phyloP scores from a whole-genome alignment of 805 yeast species.

The Pichia deserticola region DNA sequence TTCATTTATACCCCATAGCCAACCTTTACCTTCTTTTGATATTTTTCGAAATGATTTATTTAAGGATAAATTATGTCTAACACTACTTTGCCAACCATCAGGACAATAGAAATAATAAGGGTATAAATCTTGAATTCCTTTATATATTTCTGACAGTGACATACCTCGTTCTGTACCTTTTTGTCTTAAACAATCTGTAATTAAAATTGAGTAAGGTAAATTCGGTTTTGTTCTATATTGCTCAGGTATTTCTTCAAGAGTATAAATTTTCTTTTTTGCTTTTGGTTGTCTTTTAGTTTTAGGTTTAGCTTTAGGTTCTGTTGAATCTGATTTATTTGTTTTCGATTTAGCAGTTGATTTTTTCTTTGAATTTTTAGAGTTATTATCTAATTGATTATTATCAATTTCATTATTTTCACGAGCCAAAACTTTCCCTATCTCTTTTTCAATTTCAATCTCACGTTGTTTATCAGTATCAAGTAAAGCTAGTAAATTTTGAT shows the following conservation, averaged over 20 bases:
- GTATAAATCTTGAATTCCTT: constrained; percentile 76
- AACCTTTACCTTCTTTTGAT: constrained; percentile 84
- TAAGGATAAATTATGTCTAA: constrained; percentile 79
- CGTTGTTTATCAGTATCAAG: constrained; percentile 2
- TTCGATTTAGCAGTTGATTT: not conserved
- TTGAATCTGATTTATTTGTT: not conserved
- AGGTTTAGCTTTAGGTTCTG: constrained; percentile 2
- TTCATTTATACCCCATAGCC: constrained; percentile 92
- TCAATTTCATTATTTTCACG: constrained; percentile 11
- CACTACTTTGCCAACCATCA: constrained; percentile 96
- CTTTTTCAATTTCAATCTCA: constrained; percentile 12
- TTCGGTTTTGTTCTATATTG: constrained; percentile 82
- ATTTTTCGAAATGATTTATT: constrained; percentile 80
- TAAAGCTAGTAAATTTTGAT: not conserved
- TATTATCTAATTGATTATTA: not conserved
- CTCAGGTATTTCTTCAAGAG: constrained; percentile 80
- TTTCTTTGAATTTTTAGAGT: not conserved
- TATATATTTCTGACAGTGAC: constrained; percentile 78
- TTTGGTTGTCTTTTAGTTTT: constrained; percentile 41
- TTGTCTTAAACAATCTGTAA: constrained; percentile 69
- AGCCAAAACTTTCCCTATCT: constrained; percentile 17
- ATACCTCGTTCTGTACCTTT: constrained; percentile 64
- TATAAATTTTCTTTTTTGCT: constrained; percentile 57
- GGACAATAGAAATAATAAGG: constrained; percentile 93
- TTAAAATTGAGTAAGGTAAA: constrained; percentile 70